A percentile compares a stretch with the other conserved stretches of the same genome.
phyloP scores from a whole-genome alignment of 2,329 filamentous ascomycete species.

The Aaosphaeria pasadenensis region DNA sequence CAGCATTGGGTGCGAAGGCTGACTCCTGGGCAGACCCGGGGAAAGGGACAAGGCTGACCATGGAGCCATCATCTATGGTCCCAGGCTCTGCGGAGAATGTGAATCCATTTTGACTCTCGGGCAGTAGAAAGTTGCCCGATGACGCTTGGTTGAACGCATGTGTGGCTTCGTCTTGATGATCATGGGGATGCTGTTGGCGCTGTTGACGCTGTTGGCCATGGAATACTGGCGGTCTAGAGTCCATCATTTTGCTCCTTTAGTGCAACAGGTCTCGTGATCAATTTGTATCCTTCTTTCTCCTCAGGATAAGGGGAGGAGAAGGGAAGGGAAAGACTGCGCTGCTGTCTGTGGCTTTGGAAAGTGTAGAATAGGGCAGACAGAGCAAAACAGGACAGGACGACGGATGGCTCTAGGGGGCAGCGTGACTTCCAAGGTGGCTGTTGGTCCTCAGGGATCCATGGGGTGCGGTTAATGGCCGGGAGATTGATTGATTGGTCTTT shows the following conservation, averaged over 20 bases:
- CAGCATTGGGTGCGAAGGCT: constrained; percentile 29
- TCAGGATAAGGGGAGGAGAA: too few relatives aligned
- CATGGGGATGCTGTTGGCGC: constrained; percentile 10
- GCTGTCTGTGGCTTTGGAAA: too few relatives aligned
- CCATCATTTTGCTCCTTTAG: constrained; percentile 4
- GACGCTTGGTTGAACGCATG: constrained; percentile 18
- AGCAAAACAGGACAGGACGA: background rate
- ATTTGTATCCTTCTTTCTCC: too few relatives aligned
- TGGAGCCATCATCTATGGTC: constrained; percentile 30
- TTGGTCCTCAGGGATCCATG: constrained; percentile 29
- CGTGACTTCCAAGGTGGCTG: constrained; percentile 31
- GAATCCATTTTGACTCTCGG: constrained; percentile 31
- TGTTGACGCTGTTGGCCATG: constrained; percentile 32
- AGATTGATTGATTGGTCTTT: too few relatives aligned
- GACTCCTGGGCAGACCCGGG: constrained; percentile 23
- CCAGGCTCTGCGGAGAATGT: constrained; percentile 34
- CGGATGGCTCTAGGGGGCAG: constrained; percentile 14
- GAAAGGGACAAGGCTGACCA: constrained; percentile 18
- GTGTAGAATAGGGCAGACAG: too few relatives aligned
- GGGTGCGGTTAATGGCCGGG: constrained; percentile 3
- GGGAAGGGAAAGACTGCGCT: too few relatives aligned
- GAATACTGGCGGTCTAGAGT: constrained; percentile 31
- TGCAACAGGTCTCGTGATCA: too few relatives aligned
- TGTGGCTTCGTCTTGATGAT: constrained; percentile 27
- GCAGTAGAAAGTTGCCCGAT: constrained; percentile 10